Conservation (phyloP, 78 protist species). For the Tieghemostelium lacteum region DNA sequence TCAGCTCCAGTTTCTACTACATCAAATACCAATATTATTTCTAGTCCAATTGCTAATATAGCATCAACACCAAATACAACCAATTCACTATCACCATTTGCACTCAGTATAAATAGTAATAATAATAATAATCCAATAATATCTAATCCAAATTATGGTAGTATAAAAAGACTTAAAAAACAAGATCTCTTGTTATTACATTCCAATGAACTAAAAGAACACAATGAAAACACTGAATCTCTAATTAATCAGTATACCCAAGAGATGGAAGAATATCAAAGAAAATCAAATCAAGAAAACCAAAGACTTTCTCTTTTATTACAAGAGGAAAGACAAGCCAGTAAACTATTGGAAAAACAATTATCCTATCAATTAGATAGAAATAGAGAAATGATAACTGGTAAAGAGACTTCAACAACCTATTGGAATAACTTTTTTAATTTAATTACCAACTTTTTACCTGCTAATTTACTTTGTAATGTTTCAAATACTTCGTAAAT, state of each 20-base stretch:
- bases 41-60: neutral
- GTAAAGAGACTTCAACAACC: constrained; percentile 42
- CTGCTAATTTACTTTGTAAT: constrained; percentile 63
- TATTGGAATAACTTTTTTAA: constrained; percentile 40
- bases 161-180: constrained; percentile 64
- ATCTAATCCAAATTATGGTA: constrained; percentile 54
- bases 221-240: constrained; percentile 33
- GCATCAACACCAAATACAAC: neutral
- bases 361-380: constrained; percentile 39
- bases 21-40: neutral
- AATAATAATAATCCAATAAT: neutral
- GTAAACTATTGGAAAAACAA: constrained; percentile 50
- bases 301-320: constrained; percentile 35
- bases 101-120: neutral
- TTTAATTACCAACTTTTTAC: constrained; percentile 59
- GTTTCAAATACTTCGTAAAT: constrained; percentile 58
- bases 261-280: constrained; percentile 40
- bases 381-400: constrained; percentile 57
- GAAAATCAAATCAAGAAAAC: constrained; percentile 9
- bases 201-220: constrained; percentile 55
- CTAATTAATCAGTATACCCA: constrained; percentile 14
- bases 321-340: constrained; percentile 66
- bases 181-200: constrained; percentile 50
- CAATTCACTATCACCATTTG: neutral
- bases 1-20: constrained; percentile 5